phyloP scores from a whole-genome alignment of 2,329 filamentous ascomycete species.

The Penicillium sp. region DNA sequence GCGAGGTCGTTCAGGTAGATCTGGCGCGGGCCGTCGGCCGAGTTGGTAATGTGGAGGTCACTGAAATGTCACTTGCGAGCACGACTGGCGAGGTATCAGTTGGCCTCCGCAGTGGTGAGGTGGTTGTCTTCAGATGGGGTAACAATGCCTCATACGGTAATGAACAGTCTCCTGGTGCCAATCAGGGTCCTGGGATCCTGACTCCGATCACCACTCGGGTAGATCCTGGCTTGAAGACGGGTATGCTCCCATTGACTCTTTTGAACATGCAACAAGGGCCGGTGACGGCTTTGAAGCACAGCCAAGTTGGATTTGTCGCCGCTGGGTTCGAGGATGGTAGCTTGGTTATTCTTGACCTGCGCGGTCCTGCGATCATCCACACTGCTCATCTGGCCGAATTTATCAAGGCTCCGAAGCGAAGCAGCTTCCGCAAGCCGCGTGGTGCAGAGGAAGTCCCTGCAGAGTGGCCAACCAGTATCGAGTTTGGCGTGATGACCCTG shows the following conservation, averaged over 20 bases:
- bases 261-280: conserved; percentile 84
- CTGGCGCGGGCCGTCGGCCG: conserved; percentile 80
- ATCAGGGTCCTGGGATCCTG: conserved; percentile 70
- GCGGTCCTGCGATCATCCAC: conserved; percentile 84
- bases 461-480: conserved; percentile 81
- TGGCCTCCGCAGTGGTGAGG: conserved; percentile 81
- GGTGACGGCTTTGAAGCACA: conserved; percentile 78
- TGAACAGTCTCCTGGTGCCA: conserved; percentile 60
- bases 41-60: conserved; percentile 77
- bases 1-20: conserved; percentile 80
- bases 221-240: conserved; percentile 77
- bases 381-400: conserved; percentile 75
- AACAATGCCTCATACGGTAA: conserved; percentile 74
- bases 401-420: conserved; percentile 74
- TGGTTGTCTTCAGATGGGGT: conserved; percentile 88
- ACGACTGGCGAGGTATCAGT: conserved; percentile 83
- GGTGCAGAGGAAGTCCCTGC: conserved; percentile 55
- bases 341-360: conserved; percentile 82
- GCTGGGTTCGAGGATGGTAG: conserved; percentile 83
- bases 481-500: conserved; percentile 91
- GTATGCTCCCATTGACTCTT: conserved; percentile 77
- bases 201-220: conserved; percentile 75
- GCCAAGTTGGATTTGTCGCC: conserved; percentile 91
- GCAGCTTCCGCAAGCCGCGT: conserved; percentile 69
- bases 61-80: conserved; percentile 79